Evolutionary conservation across 495 filamentous ascomycete species (phyloP), one percentile per base, ranked within the genome.

Genomic region (Lepidopterella palustris): DNA sequence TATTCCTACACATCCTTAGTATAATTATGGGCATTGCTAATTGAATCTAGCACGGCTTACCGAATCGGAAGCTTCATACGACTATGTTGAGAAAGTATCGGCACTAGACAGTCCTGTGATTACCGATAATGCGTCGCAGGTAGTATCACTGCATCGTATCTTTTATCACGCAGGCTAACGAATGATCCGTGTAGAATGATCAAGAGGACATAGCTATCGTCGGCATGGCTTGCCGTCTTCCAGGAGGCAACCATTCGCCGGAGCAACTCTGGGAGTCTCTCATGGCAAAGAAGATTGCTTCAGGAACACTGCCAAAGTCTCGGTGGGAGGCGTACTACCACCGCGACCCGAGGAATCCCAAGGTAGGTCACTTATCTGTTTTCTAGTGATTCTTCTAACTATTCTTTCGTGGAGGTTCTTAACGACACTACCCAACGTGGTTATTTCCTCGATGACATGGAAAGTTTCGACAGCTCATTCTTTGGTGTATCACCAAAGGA

Each of bases 401-500:
- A n/a, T n/a, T n/a, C n/a, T n/a, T n/a, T n/a, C n/a, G n/a, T n/a
- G n/a, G n/a, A n/a, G n/a, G 23, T 20, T 24, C 45, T 74, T 4
- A 50, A 62, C 35, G 53, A 71, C 40, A 67, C 64, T 1, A 68
- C 67, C 31, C 11, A 1, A 9, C 21, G 48, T 13, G 61, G 63
- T 11, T 76, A 77, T 53, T 78, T 76, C 54, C 6, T 75, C 0
- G 59, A 70, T 15, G 42, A 67, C 40, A 15, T 76, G 2, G 69
- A 70, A 27, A 55, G 64, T 52, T 77, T 77, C 56, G 76, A 76
- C 45, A 56, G 55, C 13, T 6, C 42, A n/a, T 70, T 70, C 64
- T 81, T 80, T 65, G 68, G 69, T 13, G 75, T 79, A 21, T 69
- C 72, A 0, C 70, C 75, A 0, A 68, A 67, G 29, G 79, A 80